Conservation (phyloP, 805 yeast species). For the Myxozyma neotropica region DNA sequence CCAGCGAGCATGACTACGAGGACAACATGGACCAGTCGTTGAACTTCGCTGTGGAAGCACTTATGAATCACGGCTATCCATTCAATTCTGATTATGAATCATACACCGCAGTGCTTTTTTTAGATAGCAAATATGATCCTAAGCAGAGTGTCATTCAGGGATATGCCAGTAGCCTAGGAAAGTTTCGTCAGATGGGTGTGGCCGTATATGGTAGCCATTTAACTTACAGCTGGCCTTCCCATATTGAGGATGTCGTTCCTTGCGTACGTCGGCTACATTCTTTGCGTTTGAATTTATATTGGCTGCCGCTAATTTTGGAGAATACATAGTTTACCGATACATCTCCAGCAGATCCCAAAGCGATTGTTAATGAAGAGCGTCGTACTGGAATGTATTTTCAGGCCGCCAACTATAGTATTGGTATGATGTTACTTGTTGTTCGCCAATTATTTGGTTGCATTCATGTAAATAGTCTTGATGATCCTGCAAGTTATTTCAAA, state of each 20-base stretch:
- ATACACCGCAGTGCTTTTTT: conserved; percentile 81
- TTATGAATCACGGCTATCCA: conserved; percentile 58
- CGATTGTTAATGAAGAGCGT: conserved; percentile 88
- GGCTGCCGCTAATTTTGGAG: not conserved
- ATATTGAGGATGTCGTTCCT: conserved; percentile 67
- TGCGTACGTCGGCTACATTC: conserved; percentile 12
- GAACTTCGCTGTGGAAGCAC: conserved; percentile 75
- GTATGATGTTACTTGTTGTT: conserved; percentile 94
- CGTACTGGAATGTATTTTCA: conserved; percentile 92
- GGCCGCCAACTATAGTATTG: conserved; percentile 78
- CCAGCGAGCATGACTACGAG: conserved; percentile 83
- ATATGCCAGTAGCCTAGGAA: conserved; percentile 96
- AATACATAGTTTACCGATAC: conserved; percentile 61
- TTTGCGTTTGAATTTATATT: not conserved
- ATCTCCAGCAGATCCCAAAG: conserved; percentile 60
- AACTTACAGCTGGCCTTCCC: conserved; percentile 88
- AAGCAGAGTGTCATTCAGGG: conserved; percentile 61
- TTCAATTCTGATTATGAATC: conserved; percentile 52
- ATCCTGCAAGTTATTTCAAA: conserved; percentile 82
- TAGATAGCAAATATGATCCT: conserved; percentile 85
- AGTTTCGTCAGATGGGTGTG: conserved; percentile 63
- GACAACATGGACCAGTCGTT: conserved; percentile 74
- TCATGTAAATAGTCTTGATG: conserved; percentile 85
- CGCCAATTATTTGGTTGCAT: conserved; percentile 93
- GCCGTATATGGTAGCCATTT: conserved; percentile 97